Percentiles rank a stretch among this genome's conserved stretches.
Conservation (phyloP, 2,329 filamentous ascomycete genomes). For the Malbranchea cinnamomea region DNA sequence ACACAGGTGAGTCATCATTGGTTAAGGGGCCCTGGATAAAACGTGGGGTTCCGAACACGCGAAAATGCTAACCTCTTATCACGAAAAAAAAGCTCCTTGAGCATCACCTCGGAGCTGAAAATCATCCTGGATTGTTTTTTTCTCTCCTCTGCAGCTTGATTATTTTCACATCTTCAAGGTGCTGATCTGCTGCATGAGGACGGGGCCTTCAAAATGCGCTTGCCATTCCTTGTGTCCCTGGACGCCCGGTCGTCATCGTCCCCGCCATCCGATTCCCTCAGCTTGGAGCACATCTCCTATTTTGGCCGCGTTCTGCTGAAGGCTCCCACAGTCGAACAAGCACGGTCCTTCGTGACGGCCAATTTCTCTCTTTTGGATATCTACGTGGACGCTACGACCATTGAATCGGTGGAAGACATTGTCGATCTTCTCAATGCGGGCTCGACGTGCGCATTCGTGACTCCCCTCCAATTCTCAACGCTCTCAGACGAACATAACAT, state of each 20-base stretch:
- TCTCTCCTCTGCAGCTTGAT: constrained; percentile 5
- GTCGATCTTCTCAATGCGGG: constrained; percentile 71
- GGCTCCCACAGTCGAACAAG: constrained; percentile 27
- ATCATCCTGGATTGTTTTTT: no score
- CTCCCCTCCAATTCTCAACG: constrained; percentile 48
- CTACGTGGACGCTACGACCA: constrained; percentile 60
- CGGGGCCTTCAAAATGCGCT: no score
- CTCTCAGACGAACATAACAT: constrained; percentile 39
- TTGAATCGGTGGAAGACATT: constrained; percentile 57
- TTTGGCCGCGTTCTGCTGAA: constrained; percentile 43
- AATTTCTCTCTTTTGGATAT: constrained; percentile 43
- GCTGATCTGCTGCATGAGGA: no score
- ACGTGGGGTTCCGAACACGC: no score
- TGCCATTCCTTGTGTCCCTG: constrained; percentile 27
- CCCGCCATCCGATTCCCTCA: constrained; percentile 34
- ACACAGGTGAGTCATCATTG: no score
- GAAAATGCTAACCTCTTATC: no score
- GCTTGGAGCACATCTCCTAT: constrained; percentile 40
- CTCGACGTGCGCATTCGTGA: constrained; percentile 71
- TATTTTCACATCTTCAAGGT: constrained; percentile 2
- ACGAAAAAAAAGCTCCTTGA: no score
- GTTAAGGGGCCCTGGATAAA: no score
- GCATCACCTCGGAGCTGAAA: no score
- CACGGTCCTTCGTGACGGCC: constrained; percentile 39
- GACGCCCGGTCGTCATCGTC: constrained; percentile 22